Conservation (phyloP, 1,284 basidiomycete species). For the Heterobasidion occidentale region DNA sequence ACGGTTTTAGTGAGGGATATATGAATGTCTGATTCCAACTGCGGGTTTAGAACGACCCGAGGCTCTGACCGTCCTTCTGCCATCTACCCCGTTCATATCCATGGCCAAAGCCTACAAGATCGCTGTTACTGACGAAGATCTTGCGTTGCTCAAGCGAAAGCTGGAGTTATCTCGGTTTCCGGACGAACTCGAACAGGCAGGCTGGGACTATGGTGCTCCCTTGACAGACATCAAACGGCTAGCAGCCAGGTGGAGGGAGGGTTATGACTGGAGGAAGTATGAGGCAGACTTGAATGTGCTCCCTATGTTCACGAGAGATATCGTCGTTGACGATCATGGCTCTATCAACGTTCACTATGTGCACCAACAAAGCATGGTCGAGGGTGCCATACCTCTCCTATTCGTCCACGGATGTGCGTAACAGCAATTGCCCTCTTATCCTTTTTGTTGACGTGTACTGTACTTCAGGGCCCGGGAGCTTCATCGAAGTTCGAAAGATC, state of each 20-base stretch:
- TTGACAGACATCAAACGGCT: slow-evolving; percentile 36
- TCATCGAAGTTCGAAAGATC: slow-evolving; percentile 30
- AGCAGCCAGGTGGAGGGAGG: slow-evolving; percentile 32
- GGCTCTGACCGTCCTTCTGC: no score
- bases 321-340: slow-evolving; percentile 34
- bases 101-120: slow-evolving; percentile 20
- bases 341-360: slow-evolving; percentile 41
- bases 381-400: slow-evolving; percentile 38
- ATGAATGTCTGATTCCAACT: no score
- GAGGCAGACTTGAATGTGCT: slow-evolving; percentile 36
- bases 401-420: slow-evolving; percentile 46
- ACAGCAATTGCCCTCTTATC: background rate
- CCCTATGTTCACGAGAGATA: slow-evolving; percentile 38
- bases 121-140: slow-evolving; percentile 27
- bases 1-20: no score
- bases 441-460: background rate
- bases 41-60: no score
- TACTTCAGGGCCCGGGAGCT: slow-evolving; percentile 33
- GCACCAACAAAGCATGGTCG: slow-evolving; percentile 33
- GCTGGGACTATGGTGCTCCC: slow-evolving; percentile 39
- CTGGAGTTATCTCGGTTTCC: slow-evolving; percentile 35
- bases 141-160: slow-evolving; percentile 29
- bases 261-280: slow-evolving; percentile 40
- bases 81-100: background rate
- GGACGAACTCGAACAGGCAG: slow-evolving; percentile 38